Base-by-base conservation (phyloP, 2,329 filamentous ascomycete genomes). In the Magnaporthiopsis rhizophila region DNA sequence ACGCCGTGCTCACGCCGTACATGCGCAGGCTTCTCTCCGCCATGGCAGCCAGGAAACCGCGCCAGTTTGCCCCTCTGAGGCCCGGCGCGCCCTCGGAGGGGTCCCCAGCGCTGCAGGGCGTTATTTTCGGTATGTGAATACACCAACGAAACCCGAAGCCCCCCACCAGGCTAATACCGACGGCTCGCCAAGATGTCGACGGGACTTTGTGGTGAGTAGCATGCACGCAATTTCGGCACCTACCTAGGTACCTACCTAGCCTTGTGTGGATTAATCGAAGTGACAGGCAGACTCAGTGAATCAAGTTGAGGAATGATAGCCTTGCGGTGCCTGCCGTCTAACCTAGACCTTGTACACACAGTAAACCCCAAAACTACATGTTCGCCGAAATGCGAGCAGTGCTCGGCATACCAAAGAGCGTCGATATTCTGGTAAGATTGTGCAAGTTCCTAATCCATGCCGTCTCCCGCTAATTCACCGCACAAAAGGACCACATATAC, bases 321-420 rank as follows among this genome's bases (percentile, higher is more conserved):
- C 26, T 58, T 30, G 13, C 6, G 12, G 3, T 30, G 12, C 11
- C 11, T 30, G 34, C 24, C 8, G 60, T 59, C 60, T 58, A 2
- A 32, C 57, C 12, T 15, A 26, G 26, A 12, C 24, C 24, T 58
- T 13, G 6, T 28, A 9, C 57, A 30, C 18, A 6, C 28, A 96
- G 92, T 74, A 80, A 93, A 65, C 94, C 94, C 0, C 94, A 98
- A 77, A 95, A 90, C 70, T 91, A 97, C 83, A 99, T 98, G 94
- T 98, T 98, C 77, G 75, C 78, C 26, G 84, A 96, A 72, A 98
- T 99, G 94, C 89, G 88, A 68, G 73, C 78, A 18, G 88, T 86
- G 9, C 84, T 98, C 21, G 81, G 80, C 62, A 97, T 98, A 69
- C 74, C 85, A 67, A 89, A 88, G 73, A 77, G 80, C 50, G 79